Base-by-base conservation (phyloP, 225 moss, liverwort and hornwort genomes). In the Takakia lepidozioides region DNA sequence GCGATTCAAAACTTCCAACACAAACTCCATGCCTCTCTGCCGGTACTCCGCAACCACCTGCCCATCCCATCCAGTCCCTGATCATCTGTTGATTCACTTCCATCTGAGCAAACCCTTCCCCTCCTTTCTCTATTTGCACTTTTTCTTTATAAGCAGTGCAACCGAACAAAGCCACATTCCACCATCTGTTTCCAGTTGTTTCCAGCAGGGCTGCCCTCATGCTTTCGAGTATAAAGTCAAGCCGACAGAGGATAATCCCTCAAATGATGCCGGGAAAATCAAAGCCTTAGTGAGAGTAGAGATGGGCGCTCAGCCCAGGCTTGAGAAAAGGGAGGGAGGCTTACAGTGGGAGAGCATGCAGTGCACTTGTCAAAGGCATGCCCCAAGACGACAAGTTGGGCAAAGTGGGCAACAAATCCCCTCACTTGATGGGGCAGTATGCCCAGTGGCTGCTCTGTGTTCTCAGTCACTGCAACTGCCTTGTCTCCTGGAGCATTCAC, bases 351-450 rank as follows among this genome's bases (percentile, higher is more conserved):
- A 30, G 95, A 95, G 78, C 95, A 95, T 16, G 95, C 90, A 35
- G 95, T 95, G 61, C 95, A 95, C 73, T 90, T 90, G 72, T 95
- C 87, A 42, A 95, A 95, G 20, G 95, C 95, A 57, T 76, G 73
- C 41, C 95, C 95, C 9, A 80, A 72, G 44, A 95, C 87, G 55
- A 83, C 74, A 51, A 95, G 48, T 56, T 95, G 86, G 43, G 84
- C 79, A 67, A 75, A 95, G 53, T 89, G 95, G 49, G 82, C 89
- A 60, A 95, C 55, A 56, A 87, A 98, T 1, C 98, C 98, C 54
- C 98, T 80, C 24, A 98, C 78, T 85, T 98, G 98, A 76, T 98
- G 98, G 8, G 98, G 91, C 85, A 98, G 68, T 46, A 98, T 91
- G 19, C 91, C 90, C 24, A 91, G 59, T 26, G 88, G 85, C 24